phyloP scores from a whole-genome alignment of 2,329 filamentous ascomycete genomes.

The Monosporascus sp. region DNA sequence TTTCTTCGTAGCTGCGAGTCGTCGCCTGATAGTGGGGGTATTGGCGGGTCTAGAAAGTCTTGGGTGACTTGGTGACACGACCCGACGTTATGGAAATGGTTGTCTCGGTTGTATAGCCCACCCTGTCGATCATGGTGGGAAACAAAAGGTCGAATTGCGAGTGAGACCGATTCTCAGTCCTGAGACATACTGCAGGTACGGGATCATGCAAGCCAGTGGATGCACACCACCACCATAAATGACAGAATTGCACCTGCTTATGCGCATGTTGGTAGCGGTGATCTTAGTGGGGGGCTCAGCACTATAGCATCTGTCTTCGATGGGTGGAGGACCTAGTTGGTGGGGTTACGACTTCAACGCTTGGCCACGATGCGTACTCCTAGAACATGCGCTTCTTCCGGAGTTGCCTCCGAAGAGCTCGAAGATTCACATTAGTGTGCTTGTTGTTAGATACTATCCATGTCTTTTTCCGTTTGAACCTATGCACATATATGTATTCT shows the following conservation, averaged over 20 bases:
- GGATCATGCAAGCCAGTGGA: background rate
- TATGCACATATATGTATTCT: too few species aligned
- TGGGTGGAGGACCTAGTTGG: background rate
- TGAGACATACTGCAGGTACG: background rate
- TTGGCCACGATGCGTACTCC: background rate
- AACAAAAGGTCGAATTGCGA: background rate
- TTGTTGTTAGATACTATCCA: too few species aligned
- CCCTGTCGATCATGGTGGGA: background rate
- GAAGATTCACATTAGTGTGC: too few species aligned
- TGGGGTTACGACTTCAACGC: background rate
- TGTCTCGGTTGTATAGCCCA: background rate
- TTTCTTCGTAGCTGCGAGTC: background rate
- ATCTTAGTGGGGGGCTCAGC: background rate
- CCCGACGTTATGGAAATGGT: background rate
- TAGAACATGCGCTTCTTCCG: too few species aligned
- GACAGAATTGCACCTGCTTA: background rate
- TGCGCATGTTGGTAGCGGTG: background rate
- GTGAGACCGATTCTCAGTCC: background rate
- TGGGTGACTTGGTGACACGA: background rate
- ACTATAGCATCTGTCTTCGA: too few species aligned
- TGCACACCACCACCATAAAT: background rate
- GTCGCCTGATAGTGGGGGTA: background rate
- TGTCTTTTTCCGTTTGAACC: too few species aligned
- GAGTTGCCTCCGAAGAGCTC: too few species aligned
- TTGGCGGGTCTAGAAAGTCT: too few species aligned